These are phyloP conservation scores for Penicillium sp. DNA, from an alignment of 2,329 filamentous ascomycete species.

Conservation along the genomic window DNA sequence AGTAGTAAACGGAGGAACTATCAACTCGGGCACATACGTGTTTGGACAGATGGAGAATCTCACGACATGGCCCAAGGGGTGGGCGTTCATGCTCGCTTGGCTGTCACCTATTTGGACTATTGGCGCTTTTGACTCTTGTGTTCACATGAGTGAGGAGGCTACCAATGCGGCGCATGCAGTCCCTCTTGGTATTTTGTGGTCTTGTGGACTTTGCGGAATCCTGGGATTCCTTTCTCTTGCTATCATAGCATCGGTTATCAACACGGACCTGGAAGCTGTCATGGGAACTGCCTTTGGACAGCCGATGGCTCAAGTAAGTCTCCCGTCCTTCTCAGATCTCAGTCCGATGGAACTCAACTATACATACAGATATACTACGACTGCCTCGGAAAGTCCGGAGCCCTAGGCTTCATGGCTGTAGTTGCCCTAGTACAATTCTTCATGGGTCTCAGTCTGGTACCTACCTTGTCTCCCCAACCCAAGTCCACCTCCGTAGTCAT, in stretches of 20 bases:
- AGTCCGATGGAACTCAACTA: neutral
- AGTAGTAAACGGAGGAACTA: slow-evolving; percentile 26
- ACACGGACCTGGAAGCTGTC: slow-evolving; percentile 55
- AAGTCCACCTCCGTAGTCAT: neutral
- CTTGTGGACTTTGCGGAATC: slow-evolving; percentile 53
- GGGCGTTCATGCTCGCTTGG: slow-evolving; percentile 66
- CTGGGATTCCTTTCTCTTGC: slow-evolving; percentile 64
- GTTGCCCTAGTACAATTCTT: slow-evolving; percentile 66
- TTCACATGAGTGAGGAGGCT: slow-evolving; percentile 66
- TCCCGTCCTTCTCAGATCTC: neutral
- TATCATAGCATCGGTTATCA: slow-evolving; percentile 63
- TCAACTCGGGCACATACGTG: slow-evolving; percentile 54
- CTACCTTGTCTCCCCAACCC: neutral
- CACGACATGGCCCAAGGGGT: slow-evolving; percentile 62
- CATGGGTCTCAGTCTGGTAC: slow-evolving; percentile 61
- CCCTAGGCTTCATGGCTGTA: slow-evolving; percentile 62
- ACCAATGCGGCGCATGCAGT: slow-evolving; percentile 64
- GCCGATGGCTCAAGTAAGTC: slow-evolving; percentile 56
- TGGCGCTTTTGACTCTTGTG: slow-evolving; percentile 60
- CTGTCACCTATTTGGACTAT: slow-evolving; percentile 65
- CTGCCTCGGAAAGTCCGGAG: slow-evolving; percentile 63
- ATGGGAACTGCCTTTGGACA: slow-evolving; percentile 60
- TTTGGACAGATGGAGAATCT: slow-evolving; percentile 62
- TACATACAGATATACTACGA: slow-evolving; percentile 61
- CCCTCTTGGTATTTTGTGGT: slow-evolving; percentile 63